Evolutionary conservation across 352 stramenopile genomes (phyloP), one percentile per base, ranked within the genome.

Genomic region (Phytophthora cryptogea): DNA sequence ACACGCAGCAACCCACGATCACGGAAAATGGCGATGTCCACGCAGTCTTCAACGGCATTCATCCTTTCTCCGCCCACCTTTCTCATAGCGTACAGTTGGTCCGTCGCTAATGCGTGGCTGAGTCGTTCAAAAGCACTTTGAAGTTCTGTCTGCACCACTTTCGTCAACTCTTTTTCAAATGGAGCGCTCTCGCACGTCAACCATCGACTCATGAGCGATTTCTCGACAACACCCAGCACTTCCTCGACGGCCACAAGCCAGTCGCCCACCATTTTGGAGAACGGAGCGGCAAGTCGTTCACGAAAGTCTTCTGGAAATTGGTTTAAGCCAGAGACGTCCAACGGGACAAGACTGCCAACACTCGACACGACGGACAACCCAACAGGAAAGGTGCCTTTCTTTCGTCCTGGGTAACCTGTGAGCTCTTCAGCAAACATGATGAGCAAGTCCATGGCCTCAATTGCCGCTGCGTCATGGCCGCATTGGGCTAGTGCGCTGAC

Each of bases 11-110:
- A 7, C 8, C 27, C 32, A 23, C 20, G 8, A 4, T 52, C 28
- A 6, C 37, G 33, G 26, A 45, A 28, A 51, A 60, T 39, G n/a
- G 6, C 45, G 20, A 70, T 17, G 17, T 41, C 26, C 17, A 68
- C 5, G 16, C 31, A 55, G 1, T 50, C 30, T 10, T 36, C 45
- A 1, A 49, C 28, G 48, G 3, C 13, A 9, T 8, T 54, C 13
- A 16, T 13, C 31, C 43, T 44, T 20, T 43, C 37, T 31, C 46
- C 13, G 10, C 14, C 16, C 26, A 50, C 10, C 27, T 63, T 63
- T 39, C 45, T 45, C 50, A 70, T 45, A 10, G 39, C 60, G 35
- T 63, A 67, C 54, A 67, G 28, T 63, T 70, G 60, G 27, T 57
- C 30, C 37, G 43, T 54, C 16, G 39, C 48, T 42, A 72, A 36